A percentile compares a stretch with the other conserved stretches of the same genome.
Evolutionary conservation across 495 filamentous ascomycete species (phyloP).

Genomic region (Penicillium desertorum): DNA sequence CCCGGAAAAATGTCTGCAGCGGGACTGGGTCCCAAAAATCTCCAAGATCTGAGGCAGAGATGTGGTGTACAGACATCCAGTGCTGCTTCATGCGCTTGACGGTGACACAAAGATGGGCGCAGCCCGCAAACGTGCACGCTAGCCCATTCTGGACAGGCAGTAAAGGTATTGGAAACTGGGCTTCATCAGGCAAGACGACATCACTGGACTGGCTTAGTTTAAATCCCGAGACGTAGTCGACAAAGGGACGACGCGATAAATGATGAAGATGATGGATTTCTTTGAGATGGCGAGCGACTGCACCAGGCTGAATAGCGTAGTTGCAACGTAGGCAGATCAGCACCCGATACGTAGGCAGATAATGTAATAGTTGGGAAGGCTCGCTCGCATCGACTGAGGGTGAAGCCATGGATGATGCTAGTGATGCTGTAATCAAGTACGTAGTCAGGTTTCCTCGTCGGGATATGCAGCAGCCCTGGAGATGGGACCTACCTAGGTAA

Average conservation of each 20-base stretch:
- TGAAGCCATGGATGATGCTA: too few species aligned
- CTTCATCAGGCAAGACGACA: constrained; percentile 16
- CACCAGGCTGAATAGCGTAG: constrained; percentile 39
- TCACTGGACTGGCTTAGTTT: constrained; percentile 23
- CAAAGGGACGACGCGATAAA: constrained; percentile 22
- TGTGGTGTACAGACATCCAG: constrained; percentile 23
- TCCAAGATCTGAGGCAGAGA: constrained; percentile 2
- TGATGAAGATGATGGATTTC: constrained; percentile 37
- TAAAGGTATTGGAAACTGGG: constrained; percentile 32
- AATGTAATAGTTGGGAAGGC: constrained; percentile 23
- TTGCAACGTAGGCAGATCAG: constrained; percentile 32
- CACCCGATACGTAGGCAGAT: constrained; percentile 23
- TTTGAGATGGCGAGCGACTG: constrained; percentile 38
- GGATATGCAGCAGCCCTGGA: too few species aligned
- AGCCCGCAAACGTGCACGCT: constrained; percentile 22
- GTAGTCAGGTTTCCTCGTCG: too few species aligned
- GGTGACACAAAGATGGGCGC: constrained; percentile 29
- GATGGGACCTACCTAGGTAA: too few species aligned
- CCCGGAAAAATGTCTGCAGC: constrained; percentile 33
- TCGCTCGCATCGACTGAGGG: too few species aligned
- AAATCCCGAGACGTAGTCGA: constrained; percentile 25
- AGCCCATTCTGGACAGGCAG: constrained; percentile 32
- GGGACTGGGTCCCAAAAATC: constrained; percentile 18
- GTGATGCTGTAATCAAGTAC: too few species aligned
- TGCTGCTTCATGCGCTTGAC: constrained; percentile 36